Percentiles rank a stretch among this genome's conserved stretches.
phyloP scores from a whole-genome alignment of 441 rosid species.

The Lepidium campestre region DNA sequence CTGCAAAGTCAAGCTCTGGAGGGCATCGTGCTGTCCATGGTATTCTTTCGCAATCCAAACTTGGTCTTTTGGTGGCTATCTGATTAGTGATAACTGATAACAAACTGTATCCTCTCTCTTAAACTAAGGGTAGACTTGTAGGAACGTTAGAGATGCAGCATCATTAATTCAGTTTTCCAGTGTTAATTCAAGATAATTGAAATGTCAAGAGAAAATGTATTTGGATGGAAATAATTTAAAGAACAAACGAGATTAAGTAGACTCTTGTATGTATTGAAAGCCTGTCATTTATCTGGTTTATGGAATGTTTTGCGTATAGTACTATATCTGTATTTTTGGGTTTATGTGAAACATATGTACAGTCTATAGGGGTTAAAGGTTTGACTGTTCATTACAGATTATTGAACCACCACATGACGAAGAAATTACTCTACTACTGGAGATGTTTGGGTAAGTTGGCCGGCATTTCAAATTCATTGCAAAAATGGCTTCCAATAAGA shows the following conservation, averaged over 20 bases:
- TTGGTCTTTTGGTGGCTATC: conserved; percentile 1
- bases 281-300: conserved; percentile 1
- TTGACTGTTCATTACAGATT: conserved; percentile 62
- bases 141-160: conserved; percentile 1
- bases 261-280: background rate
- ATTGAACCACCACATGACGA: conserved; percentile 92
- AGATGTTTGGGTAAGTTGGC: conserved; percentile 72
- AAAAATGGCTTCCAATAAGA: background rate
- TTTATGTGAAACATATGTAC: conserved; percentile 7
- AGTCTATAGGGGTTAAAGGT: conserved; percentile 24
- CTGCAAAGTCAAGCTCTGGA: conserved; percentile 97
- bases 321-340: conserved; percentile 22
- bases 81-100: conserved; percentile 5
- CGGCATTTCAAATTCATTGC: conserved; percentile 2
- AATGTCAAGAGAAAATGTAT: background rate
- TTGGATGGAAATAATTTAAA: background rate
- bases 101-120: background rate
- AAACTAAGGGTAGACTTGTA: background rate
- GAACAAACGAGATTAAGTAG: background rate
- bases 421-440: conserved; percentile 84
- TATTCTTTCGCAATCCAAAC: conserved; percentile 27
- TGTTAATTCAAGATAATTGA: background rate
- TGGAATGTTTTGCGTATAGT: conserved; percentile 1
- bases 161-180: background rate
- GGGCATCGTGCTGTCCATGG: conserved; percentile 86